Base-by-base conservation (phyloP, 192 early-diverging fungal genomes). In the Coemansia sp. region DNA sequence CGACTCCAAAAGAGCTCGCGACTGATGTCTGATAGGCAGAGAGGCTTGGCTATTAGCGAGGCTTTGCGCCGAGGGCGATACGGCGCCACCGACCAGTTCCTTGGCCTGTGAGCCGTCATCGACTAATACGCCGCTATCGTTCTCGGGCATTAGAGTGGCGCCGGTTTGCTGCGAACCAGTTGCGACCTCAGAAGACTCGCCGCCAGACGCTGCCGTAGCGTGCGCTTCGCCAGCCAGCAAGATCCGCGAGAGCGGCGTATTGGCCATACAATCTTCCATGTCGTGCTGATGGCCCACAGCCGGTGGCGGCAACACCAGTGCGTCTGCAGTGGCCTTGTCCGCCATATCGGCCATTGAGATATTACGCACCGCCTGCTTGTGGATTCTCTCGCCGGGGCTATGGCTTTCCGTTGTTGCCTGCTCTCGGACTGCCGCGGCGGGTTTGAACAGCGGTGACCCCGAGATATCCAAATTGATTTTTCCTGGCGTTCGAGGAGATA, bases 71-170 rank as follows among this genome's bases (percentile, higher is more conserved):
- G 54, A 57, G 27, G 59, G 36, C 21, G 33, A 39, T 60, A 21
- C 4, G n/a, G 33, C 35, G 34, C 37, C 59, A 13, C 59, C 13
- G 59, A 27, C 33, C 2, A 24, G 35, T 36, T 60, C 56, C 37
- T 24, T 57, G 54, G 33, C 37, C 16, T 33, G 34, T 48, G 14
- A 3, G 19, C 44, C 44, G 10, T 57, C 40, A 51, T 70, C 62
- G 1, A 83, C 67, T 29, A 68, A 60, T 16, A 83, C 69, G 14
- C 80, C 80, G 66, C 80, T 83, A 48, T 83, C 75, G 60, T 83
- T 71, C 27, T 50, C 66, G 3, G 57, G 66, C 7, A 59, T 59
- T 57, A 54, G 36, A 33, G 19, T n/a, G 4, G 39, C 13, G n/a
- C 59, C 56, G 27, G 46, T 60, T 34, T 31, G 57, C 67, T 69